Evolutionary conservation across 148 eudicot species (phyloP), one percentile per base, ranked within the genome.

Genomic region (Nepenthes gracilis): DNA sequence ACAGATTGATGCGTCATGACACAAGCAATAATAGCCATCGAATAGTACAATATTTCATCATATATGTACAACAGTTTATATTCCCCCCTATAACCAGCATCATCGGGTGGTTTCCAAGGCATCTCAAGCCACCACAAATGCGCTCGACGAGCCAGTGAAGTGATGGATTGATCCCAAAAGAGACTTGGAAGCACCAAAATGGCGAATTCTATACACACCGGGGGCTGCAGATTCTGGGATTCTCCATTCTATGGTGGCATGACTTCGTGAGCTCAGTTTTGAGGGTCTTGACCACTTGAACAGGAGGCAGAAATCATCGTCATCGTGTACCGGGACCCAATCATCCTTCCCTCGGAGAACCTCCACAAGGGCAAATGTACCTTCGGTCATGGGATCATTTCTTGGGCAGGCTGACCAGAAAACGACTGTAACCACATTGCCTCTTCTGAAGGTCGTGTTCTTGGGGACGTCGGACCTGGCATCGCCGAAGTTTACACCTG

Each of bases 321-420:
- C 98, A 10, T 92, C 98, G 54, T 92, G 79, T 47, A 65, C 80
- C 4, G 98, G 88, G 36, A 70, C 76, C 98, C 98, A 92, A 0
- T 80, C 51, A 60, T 75, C 80, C 67, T 72, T 63, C 13, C 83
- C 88, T 12, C 55, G 82, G 57, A 92, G 83, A 35, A 72, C 70
- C 71, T 92, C 98, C 43, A 92, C 96, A 11, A 84, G 77, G 57
- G 94, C 67, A 54, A 85, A 92, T 9, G 96, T 92, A 55, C 90
- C 96, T 73, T 92, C 98, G 2, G 94, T 92, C 94, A 85, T 64
- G 63, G 88, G 91, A 71, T 92, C 91, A 55, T 92, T 92, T 72
- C 98, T 82, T 2, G 98, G 98, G 64, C 95, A 88, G 13, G 96
- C 96, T 49, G 98, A 85, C 81, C 81, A 80, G 70, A 92, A 92